Evolutionary conservation across 805 yeast genomes (phyloP), one percentile per base, ranked within the genome.

Genomic region (Candida pseudoglaebosa): DNA sequence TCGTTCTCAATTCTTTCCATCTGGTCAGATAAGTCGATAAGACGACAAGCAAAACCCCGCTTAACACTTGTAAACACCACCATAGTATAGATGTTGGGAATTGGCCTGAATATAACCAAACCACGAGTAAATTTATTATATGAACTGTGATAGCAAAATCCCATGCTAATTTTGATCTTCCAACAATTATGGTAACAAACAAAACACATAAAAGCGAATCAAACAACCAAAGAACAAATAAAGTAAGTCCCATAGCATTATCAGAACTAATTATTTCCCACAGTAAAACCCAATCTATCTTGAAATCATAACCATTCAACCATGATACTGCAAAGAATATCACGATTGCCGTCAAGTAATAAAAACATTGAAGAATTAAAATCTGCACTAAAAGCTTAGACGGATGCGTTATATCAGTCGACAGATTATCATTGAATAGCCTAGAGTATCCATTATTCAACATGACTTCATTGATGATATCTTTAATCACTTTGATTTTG

Each of bases 101-200:
- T 21, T 72, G 69, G 0, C 78, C 74, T 1, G 86, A 71, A 46
- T 78, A 79, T 1, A 77, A 43, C 78, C 86, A 80, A 0, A 80
- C 86, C 3, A 87, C 79, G 3, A 80, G 37, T 17, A 91, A 60
- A 61, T 91, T 83, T 36, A 93, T 74, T 16, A 84, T 78, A 59
- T 93, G 96, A 12, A 91, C 78, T 0, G 99, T 93, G n/a, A 91
- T 55, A 8, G 96, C 96, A 65, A 93, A 91, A 62, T 91, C 99
- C 84, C 96, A 84, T 0, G 97, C 98, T 36, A 91, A 66, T 58
- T 91, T 93, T 30, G 95, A 84, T 41, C 98, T 70, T 0, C 98
- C 96, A 9, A 91, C 96, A 19, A 91, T 80, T 2, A 90, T 62
- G 1, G 95, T 87, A 54, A 91, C 80, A 54, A 87, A 88, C 8